A percentile compares a stretch with the other conserved stretches of the same genome.
phyloP scores from a whole-genome alignment of 345 rosid species.

The Eutrema heterophyllum region DNA sequence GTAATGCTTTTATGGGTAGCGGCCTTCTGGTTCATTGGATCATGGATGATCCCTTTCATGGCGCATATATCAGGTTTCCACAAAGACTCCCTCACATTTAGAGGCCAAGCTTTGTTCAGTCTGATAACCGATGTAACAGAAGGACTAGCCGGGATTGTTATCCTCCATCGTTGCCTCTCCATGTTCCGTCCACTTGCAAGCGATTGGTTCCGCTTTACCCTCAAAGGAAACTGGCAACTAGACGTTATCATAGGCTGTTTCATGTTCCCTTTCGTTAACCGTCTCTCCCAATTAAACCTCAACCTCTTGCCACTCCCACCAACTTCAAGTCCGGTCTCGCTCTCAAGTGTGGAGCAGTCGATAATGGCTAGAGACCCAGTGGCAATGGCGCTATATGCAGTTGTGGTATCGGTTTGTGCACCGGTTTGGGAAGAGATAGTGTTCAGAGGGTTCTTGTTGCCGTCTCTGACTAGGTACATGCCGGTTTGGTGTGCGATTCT shows the following conservation, averaged over 20 bases:
- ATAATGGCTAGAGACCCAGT: slow-evolving; percentile 91
- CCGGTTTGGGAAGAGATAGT: slow-evolving; percentile 99
- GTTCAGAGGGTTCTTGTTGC: slow-evolving; percentile 95
- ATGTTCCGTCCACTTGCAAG: slow-evolving; percentile 76
- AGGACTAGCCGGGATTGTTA: slow-evolving; percentile 89
- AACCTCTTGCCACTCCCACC: slow-evolving; percentile 66
- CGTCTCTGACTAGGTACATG: slow-evolving; percentile 95
- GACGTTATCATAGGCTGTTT: slow-evolving; percentile 93
- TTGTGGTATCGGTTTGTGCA: slow-evolving; percentile 89
- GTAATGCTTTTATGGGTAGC: slow-evolving; percentile 96
- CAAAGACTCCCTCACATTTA: slow-evolving; percentile 79
- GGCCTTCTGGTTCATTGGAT: slow-evolving; percentile 94
- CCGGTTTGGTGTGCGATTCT: slow-evolving; percentile 94
- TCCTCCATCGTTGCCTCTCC: slow-evolving; percentile 85
- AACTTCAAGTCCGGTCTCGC: slow-evolving; percentile 69
- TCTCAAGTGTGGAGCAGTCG: slow-evolving; percentile 93
- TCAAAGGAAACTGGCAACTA: slow-evolving; percentile 72
- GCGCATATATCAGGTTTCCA: slow-evolving; percentile 85
- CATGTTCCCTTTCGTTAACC: slow-evolving; percentile 93
- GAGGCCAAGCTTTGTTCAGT: slow-evolving; percentile 98
- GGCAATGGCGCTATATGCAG: slow-evolving; percentile 89
- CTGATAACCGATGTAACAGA: slow-evolving; percentile 91
- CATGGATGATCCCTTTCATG: slow-evolving; percentile 90
- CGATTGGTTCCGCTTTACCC: slow-evolving; percentile 84
- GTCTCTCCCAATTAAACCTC: slow-evolving; percentile 89